A percentile compares a stretch with the other conserved stretches of the same genome.
Conservation (phyloP, 2,329 filamentous ascomycete species). For the Botryotinia calthae region DNA sequence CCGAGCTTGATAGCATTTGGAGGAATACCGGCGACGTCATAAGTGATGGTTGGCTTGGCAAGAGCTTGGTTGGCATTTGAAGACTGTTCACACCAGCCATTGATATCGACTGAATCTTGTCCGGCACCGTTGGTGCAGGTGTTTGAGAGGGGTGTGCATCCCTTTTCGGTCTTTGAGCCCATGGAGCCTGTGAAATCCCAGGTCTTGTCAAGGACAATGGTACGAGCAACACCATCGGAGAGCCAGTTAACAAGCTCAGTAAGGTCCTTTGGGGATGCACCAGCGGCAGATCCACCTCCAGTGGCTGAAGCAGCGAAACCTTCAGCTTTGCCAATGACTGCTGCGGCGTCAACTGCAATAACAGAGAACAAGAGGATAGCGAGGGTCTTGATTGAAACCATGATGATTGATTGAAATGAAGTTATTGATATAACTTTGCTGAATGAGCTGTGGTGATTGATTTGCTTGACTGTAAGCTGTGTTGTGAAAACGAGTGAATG, state of each 20-base stretch:
- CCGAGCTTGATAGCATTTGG: not conserved
- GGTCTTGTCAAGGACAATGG: not conserved
- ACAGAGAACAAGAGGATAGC: not conserved
- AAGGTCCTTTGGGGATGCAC: not conserved
- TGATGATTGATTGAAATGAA: not conserved
- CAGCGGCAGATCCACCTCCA: not conserved
- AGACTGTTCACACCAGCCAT: not conserved
- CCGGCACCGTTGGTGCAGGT: not conserved
- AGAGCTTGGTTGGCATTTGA: not conserved
- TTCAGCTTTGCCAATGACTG: constrained; percentile 4
- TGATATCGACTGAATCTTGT: not conserved
- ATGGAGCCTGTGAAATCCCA: not conserved
- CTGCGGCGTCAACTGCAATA: not conserved
- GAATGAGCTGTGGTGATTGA: not conserved
- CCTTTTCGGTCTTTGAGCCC: not conserved
- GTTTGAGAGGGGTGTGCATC: not conserved
- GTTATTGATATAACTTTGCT: not conserved
- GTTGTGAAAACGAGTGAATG: not conserved
- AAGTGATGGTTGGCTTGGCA: not conserved
- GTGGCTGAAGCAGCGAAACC: not conserved
- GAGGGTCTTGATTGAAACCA: not conserved
- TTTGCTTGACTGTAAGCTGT: not conserved
- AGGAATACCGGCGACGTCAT: not conserved
- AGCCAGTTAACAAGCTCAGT: not conserved
- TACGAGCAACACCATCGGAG: not conserved